These are phyloP conservation scores for Phytophthora cryptogea DNA, from an alignment of 352 stramenopile species.

Conservation along the genomic window DNA sequence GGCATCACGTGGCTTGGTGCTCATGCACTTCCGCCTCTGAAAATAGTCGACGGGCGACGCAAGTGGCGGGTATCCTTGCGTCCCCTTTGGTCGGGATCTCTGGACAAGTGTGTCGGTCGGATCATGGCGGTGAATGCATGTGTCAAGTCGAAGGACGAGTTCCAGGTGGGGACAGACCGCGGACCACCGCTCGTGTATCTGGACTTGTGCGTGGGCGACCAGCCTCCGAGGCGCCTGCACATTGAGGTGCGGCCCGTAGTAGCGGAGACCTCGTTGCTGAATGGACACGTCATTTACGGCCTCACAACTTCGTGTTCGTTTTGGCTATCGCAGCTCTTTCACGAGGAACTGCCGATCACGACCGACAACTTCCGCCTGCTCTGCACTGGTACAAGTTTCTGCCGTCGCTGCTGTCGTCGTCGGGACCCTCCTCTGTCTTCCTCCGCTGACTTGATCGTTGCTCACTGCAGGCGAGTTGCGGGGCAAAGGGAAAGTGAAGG, in stretches of 20 bases:
- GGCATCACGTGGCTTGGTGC: background rate
- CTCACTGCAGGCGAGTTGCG: conserved; percentile 46
- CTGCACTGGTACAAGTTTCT: conserved; percentile 47
- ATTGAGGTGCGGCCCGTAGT: conserved; percentile 59
- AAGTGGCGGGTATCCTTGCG: conserved; percentile 1
- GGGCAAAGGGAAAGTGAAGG: conserved; percentile 49
- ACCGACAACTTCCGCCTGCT: conserved; percentile 75
- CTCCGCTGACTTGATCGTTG: background rate
- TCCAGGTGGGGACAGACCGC: conserved; percentile 35
- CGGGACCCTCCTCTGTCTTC: background rate
- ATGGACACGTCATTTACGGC: background rate
- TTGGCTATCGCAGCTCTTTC: conserved; percentile 48
- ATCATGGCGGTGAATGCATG: conserved; percentile 51
- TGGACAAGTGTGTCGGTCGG: background rate
- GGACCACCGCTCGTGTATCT: conserved; percentile 69
- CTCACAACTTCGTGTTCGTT: background rate
- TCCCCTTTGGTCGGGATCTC: background rate
- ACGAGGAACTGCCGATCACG: conserved; percentile 71
- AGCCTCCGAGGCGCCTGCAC: conserved; percentile 56
- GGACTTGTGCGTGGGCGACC: conserved; percentile 56
- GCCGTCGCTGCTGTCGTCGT: background rate
- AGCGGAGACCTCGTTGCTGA: background rate
- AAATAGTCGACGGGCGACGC: conserved; percentile 17
- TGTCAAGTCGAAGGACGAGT: conserved; percentile 54
- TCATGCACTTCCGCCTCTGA: conserved; percentile 9